Evolutionary conservation across 495 filamentous ascomycete genomes (phyloP).

Genomic region (Neurospora sp.): DNA sequence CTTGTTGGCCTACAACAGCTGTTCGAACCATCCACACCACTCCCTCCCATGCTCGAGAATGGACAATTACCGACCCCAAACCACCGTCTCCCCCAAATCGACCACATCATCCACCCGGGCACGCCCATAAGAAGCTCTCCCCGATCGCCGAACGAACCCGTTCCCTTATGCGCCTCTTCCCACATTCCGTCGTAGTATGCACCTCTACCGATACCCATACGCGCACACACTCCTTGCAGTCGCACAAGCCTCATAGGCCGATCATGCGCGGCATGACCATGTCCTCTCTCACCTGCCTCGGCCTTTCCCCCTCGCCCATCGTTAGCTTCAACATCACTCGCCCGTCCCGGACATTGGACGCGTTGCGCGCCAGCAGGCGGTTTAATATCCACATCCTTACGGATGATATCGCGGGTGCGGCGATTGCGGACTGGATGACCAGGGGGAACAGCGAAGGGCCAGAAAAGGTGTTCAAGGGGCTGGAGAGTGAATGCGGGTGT

Average conservation of each 20-base stretch:
- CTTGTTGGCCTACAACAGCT: background rate
- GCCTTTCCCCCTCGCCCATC: conserved; percentile 53
- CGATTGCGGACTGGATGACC: conserved; percentile 35
- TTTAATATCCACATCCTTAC: conserved; percentile 43
- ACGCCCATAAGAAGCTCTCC: background rate
- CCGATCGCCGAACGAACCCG: conserved; percentile 38
- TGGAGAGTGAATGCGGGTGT: conserved; percentile 17
- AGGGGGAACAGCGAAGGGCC: conserved; percentile 21
- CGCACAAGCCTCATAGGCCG: conserved; percentile 10
- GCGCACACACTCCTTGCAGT: conserved; percentile 14
- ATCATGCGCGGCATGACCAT: conserved; percentile 58
- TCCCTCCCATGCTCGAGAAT: background rate
- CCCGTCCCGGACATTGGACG: conserved; percentile 61
- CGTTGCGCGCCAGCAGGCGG: conserved; percentile 34
- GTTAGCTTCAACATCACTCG: conserved; percentile 71
- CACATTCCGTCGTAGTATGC: conserved; percentile 66
- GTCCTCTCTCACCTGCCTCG: conserved; percentile 73
- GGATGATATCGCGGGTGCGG: conserved; percentile 29
- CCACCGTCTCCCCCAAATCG: conserved; percentile 2
- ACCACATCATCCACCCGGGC: background rate
- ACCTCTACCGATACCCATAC: conserved; percentile 32
- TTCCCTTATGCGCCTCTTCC: conserved; percentile 56
- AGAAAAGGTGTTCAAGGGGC: conserved; percentile 17
- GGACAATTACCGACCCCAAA: conserved; percentile 1
- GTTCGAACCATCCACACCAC: conserved; percentile 8